Base-by-base conservation (phyloP, 805 yeast genomes). In the Yarrowia keelungensis region DNA sequence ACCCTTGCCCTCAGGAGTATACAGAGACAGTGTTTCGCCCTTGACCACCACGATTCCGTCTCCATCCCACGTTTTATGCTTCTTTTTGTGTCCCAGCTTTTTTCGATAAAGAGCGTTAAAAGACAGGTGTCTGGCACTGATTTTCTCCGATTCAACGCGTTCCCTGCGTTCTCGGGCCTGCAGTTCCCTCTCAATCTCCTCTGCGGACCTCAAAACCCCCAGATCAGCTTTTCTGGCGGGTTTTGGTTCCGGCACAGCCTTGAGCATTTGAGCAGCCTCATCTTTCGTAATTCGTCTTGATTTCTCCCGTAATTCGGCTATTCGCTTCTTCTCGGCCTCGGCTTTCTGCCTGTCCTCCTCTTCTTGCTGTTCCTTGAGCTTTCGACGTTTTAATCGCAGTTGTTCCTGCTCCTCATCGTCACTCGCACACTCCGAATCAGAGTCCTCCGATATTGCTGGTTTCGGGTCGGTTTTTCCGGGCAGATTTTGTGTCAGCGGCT, bases 51-150 rank as follows among this genome's bases (percentile, higher is more conserved):
- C 79, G 42, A 79, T 77, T 0, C 97, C 98, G 79, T 95, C 98
- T 2, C 97, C 97, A 68, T 91, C 96, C 99, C 99, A 95, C 0
- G 92, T 87, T 76, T 93, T 93, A 76, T 92, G 87, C 81, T 94
- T 92, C 78, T 90, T 91, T 11, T 38, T 46, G 39, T 47, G 54
- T 41, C 79, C 82, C 0, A 94, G 81, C 50, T 82, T 82, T 76
- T 91, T 92, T 42, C 99, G 80, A 84, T 89, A 90, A 72, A 90
- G 83, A 7, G 87, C 85, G 26, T 62, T 62, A 38, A 47, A 62
- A 16, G 42, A 32, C 26, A 42, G 51, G 39, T 43, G 11, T 45
- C 65, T 43, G 41, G 51, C 51, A 16, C 38, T 39, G 32, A 56
- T 56, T 56, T 32, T 56, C 19, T 59, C 65, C 3, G 50, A 32